Evolutionary conservation across 495 filamentous ascomycete species (phyloP), one percentile per base, ranked within the genome.

Genomic region (Penicillium pancosmium): DNA sequence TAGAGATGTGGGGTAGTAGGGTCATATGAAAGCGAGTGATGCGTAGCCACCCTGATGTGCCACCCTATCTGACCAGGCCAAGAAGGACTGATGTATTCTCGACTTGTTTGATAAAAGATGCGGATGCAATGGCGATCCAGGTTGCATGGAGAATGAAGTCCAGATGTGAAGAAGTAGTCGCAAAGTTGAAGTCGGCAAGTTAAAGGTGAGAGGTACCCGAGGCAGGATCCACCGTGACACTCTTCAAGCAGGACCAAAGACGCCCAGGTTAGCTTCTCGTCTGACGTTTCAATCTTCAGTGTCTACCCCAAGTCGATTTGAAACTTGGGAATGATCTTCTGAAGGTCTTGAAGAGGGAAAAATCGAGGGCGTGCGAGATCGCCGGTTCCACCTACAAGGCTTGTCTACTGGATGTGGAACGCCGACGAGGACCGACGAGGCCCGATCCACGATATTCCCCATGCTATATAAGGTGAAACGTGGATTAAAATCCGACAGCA

Each of bases 351-450:
- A 38, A 38, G 36, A 13, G 10, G 15, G 6, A 51, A 55, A 31
- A 36, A n/a, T 19, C 23, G 23, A 25, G 56, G 27, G n/a, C 36
- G 27, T 36, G 31, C 36, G 23, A 38, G 46, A 48, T 27, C 46
- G 23, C 23, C 46, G 59, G 40, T 25, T 27, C 54, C 52, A 50
- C 52, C 41, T 10, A 49, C 41, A 38, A 52, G 52, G 53, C 53
- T 51, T 49, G 48, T 56, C 50, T 48, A 41, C 52, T 31, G 58
- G 18, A 41, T 55, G 41, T 10, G 60, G 54, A 64, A 25, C 27
- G 49, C 64, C 64, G 64, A 67, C 58, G 52, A 62, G 50, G 43
- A 60, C 65, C 65, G 65, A 65, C 50, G 34, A 55, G 25, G 27
- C 49, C 65, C 65, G 65, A 13, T 13, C 11, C 36, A 68, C 40